These are phyloP conservation scores for Halenospora varia DNA, from an alignment of 495 filamentous ascomycete species.

Conservation along the genomic window DNA sequence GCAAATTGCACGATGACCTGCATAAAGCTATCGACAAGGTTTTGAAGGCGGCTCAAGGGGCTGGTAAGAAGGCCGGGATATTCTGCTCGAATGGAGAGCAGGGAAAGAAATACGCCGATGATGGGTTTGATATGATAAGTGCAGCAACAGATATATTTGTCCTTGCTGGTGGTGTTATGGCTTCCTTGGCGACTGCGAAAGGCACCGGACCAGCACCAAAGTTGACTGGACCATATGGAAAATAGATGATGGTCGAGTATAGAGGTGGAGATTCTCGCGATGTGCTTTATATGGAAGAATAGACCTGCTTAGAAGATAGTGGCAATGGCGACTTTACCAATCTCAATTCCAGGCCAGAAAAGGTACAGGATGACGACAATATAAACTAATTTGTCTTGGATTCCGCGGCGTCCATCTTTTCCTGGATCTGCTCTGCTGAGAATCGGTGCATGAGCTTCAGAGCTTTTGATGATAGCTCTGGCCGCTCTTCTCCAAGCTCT, in stretches of 20 bases:
- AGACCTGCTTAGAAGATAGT: too few relatives aligned
- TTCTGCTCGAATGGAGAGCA: conserved; percentile 68
- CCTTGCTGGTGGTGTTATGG: conserved; percentile 41
- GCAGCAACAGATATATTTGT: conserved; percentile 57
- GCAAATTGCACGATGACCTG: conserved; percentile 59
- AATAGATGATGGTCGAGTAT: conserved; percentile 16
- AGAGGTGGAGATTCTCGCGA: too few relatives aligned
- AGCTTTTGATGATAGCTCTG: conserved; percentile 52
- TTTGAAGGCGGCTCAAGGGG: conserved; percentile 53
- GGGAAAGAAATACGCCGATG: conserved; percentile 55
- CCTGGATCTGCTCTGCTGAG: conserved; percentile 62
- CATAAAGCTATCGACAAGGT: conserved; percentile 64
- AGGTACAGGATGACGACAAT: too few relatives aligned
- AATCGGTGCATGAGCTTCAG: conserved; percentile 84
- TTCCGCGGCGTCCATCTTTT: conserved; percentile 64
- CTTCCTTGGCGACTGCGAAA: conserved; percentile 40
- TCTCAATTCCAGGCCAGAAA: too few relatives aligned
- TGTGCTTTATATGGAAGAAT: too few relatives aligned
- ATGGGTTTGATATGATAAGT: conserved; percentile 76
- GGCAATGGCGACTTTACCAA: too few relatives aligned
- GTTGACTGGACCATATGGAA: conserved; percentile 29
- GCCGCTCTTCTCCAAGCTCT: conserved; percentile 39
- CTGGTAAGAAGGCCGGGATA: conserved; percentile 75
- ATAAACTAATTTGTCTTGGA: background rate
- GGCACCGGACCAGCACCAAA: conserved; percentile 31